Percentiles rank a stretch among this genome's conserved stretches.
These are phyloP conservation scores for Quercus parvula DNA, from an alignment of 306 rosid genomes.

Conservation along the genomic window DNA sequence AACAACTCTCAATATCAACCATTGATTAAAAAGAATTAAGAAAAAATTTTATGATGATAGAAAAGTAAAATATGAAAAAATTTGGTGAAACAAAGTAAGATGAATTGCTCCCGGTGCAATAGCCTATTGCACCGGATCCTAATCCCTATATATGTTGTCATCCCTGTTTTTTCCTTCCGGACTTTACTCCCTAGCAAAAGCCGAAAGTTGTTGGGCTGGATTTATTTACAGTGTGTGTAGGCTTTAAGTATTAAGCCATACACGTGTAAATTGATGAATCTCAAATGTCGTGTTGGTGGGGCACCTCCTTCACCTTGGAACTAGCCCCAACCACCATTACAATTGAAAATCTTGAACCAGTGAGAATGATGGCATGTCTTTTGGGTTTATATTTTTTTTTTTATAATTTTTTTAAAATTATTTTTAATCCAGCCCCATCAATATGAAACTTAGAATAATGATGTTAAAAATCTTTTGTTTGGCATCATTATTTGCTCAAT, in stretches of 20 bases:
- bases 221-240: no score
- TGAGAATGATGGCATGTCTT: constrained; percentile 3
- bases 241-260: neutral
- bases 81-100: no score
- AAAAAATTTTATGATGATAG: no score
- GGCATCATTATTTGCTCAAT: neutral
- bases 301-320: neutral
- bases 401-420: no score
- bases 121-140: no score
- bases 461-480: neutral
- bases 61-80: no score
- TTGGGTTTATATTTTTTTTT: neutral
- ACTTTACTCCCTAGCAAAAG: neutral
- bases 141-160: no score
- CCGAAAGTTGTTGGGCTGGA: neutral
- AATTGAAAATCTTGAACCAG: neutral
- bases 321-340: neutral
- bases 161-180: neutral
- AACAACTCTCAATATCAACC: no score
- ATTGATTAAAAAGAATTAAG: no score
- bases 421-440: no score
- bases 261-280: neutral
- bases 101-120: no score
- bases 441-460: neutral
- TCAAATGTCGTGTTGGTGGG: neutral